A percentile compares a stretch with the other conserved stretches of the same genome.
Evolutionary conservation across 2,329 filamentous ascomycete genomes (phyloP).

Genomic region (Aureobasidium sp.): DNA sequence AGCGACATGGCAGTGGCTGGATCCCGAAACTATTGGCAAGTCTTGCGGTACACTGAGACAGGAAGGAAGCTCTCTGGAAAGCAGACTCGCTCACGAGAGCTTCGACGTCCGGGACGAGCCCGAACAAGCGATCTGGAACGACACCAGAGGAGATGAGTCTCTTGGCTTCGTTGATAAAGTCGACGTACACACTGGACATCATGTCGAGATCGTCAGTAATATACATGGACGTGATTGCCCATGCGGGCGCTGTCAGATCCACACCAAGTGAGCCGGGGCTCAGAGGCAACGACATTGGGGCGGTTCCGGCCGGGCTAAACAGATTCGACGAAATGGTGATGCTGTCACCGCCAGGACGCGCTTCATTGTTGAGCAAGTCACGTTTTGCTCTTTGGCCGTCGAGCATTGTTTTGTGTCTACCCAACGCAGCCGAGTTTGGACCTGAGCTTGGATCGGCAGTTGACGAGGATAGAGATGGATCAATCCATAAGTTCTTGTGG

Average conservation of each 20-base stretch:
- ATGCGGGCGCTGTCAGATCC: constrained; percentile 1
- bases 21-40: constrained; percentile 8
- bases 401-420: not conserved
- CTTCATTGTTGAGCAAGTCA: not conserved
- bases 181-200: constrained; percentile 7
- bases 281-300: not conserved
- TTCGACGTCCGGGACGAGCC: not conserved
- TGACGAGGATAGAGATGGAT: not conserved
- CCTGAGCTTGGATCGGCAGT: not conserved
- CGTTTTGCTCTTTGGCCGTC: not conserved
- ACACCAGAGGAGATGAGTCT: not conserved
- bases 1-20: not conserved
- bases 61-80: not conserved
- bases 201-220: not conserved
- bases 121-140: constrained; percentile 6
- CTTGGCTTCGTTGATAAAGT: not conserved
- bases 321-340: constrained; percentile 3
- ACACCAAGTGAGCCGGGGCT: not conserved
- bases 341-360: not conserved
- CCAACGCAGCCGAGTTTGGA: not conserved
- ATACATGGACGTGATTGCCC: constrained; percentile 8
- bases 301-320: not conserved
- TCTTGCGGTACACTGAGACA: constrained; percentile 11
- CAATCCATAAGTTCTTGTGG: not conserved
- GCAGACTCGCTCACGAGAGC: not conserved